A percentile compares a stretch with the other conserved stretches of the same genome.
These are phyloP conservation scores for Leishmania mexicana DNA, from an alignment of 208 protist species.

Conservation along the genomic window DNA sequence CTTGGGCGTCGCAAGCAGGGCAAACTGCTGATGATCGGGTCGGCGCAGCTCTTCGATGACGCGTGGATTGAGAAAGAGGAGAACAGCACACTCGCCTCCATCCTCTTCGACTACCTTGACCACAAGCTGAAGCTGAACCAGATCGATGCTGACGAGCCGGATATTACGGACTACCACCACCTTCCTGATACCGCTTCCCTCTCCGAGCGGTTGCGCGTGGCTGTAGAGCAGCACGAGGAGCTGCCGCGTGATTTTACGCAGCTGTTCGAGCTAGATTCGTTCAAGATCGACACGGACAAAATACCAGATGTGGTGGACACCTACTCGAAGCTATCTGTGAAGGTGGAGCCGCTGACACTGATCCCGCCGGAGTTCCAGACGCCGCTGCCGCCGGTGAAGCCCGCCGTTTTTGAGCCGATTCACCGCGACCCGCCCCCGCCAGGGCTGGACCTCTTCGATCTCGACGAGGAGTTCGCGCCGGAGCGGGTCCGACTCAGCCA, in stretches of 20 bases:
- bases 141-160: conserved; percentile 95
- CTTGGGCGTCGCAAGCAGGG: conserved; percentile 82
- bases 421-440: conserved; percentile 91
- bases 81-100: conserved; percentile 87
- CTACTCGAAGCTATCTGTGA: conserved; percentile 92
- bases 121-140: conserved; percentile 91
- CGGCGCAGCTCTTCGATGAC: conserved; percentile 92
- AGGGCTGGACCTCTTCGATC: conserved; percentile 96
- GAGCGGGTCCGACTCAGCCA: conserved; percentile 94
- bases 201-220: conserved; percentile 92
- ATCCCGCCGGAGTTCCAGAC: conserved; percentile 96
- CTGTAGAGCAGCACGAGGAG: conserved; percentile 96
- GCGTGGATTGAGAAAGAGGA: conserved; percentile 94
- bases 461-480: conserved; percentile 96
- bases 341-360: conserved; percentile 94
- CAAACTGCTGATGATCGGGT: conserved; percentile 92
- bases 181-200: conserved; percentile 95
- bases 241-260: conserved; percentile 94
- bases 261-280: conserved; percentile 93
- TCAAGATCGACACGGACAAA: conserved; percentile 94
- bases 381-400: conserved; percentile 94
- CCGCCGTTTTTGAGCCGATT: conserved; percentile 94
- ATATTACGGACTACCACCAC: conserved; percentile 95
- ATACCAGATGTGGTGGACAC: conserved; percentile 94
- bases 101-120: conserved; percentile 90